These are phyloP conservation scores for Suhomyces coccinellae DNA, from an alignment of 1,139 yeast species.

Conservation along the genomic window DNA sequence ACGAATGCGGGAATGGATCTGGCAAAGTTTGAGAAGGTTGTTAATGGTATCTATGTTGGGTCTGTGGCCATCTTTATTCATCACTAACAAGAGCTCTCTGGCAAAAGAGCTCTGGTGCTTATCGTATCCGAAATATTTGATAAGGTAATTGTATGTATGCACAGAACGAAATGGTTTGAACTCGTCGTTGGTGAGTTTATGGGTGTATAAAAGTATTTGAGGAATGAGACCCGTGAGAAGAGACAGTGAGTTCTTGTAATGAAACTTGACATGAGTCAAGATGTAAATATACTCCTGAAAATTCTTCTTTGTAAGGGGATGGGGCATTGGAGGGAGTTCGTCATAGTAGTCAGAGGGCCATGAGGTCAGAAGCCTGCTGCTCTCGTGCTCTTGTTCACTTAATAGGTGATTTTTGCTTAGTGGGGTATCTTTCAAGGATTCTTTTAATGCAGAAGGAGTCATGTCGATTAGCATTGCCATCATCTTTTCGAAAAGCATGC, in stretches of 20 bases:
- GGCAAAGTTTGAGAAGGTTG: conserved; percentile 33
- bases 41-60: conserved; percentile 46
- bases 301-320: conserved; percentile 26
- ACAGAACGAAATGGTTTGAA: conserved; percentile 35
- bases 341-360: conserved; percentile 19
- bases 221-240: conserved; percentile 40
- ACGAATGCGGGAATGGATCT: conserved; percentile 36
- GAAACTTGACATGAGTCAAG: conserved; percentile 36
- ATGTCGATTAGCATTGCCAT: conserved; percentile 32
- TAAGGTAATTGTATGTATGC: conserved; percentile 42
- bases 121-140: conserved; percentile 43
- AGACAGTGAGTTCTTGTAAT: conserved; percentile 40
- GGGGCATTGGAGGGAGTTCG: conserved; percentile 40
- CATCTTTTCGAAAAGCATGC: conserved; percentile 33
- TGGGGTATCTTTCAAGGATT: conserved; percentile 6
- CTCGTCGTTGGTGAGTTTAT: conserved; percentile 32
- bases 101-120: conserved; percentile 48
- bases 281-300: conserved; percentile 41
- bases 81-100: conserved; percentile 40
- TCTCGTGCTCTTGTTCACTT: conserved; percentile 8
- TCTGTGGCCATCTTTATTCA: conserved; percentile 45
- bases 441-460: conserved; percentile 36
- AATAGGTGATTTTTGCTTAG: conserved; percentile 8
- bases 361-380: conserved; percentile 5
- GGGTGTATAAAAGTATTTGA: conserved; percentile 42